Evolutionary conservation across 1,284 basidiomycete genomes (phyloP).

Genomic region (Trichosporon sp.): DNA sequence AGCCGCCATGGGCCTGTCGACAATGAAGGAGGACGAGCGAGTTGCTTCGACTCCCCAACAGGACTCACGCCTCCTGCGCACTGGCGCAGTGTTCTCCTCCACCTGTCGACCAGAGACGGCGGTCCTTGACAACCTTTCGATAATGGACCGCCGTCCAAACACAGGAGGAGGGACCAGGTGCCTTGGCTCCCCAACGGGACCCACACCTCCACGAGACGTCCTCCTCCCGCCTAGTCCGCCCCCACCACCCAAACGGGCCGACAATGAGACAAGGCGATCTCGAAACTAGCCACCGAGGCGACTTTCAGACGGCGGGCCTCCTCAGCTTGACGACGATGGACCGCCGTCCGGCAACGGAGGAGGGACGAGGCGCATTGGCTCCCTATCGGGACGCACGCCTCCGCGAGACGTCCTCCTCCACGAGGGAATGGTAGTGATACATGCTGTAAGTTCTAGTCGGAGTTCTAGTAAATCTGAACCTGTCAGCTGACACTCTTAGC

Average conservation of each 20-base stretch:
- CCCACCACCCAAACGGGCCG: too few species aligned
- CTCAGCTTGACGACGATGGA: background rate
- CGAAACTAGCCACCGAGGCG: too few species aligned
- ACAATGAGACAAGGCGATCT: too few species aligned
- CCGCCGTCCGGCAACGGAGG: background rate
- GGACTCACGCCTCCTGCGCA: too few species aligned
- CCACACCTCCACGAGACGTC: background rate
- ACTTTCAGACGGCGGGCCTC: background rate
- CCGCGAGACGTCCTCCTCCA: background rate
- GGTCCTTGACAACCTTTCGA: background rate
- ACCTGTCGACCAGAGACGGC: background rate
- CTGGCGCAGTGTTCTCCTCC: too few species aligned
- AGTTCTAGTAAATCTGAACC: background rate
- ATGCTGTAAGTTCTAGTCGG: background rate
- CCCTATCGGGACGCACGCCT: background rate
- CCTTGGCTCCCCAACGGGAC: background rate
- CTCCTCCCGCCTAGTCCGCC: background rate
- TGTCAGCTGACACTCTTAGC: background rate
- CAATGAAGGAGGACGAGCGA: too few species aligned
- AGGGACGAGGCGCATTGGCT: conserved; percentile 1
- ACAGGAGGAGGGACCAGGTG: background rate
- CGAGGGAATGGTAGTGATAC: background rate
- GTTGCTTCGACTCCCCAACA: too few species aligned
- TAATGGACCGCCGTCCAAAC: background rate
- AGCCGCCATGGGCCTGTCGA: too few species aligned